Evolutionary conservation across 2,329 filamentous ascomycete species (phyloP).

Genomic region (Colletotrichum gigasporum): DNA sequence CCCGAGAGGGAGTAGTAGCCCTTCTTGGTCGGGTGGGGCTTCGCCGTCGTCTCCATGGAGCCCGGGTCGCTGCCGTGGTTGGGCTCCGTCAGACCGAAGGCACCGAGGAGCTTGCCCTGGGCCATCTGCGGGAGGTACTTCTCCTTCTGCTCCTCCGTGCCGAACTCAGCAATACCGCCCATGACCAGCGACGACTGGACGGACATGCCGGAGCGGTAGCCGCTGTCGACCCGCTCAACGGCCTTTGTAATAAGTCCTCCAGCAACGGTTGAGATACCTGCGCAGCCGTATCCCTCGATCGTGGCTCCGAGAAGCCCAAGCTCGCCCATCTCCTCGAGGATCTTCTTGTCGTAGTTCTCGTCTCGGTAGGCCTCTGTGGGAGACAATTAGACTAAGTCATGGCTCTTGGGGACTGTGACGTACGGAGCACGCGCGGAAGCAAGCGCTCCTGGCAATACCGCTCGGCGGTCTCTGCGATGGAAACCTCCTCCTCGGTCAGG

Average conservation of each 20-base stretch:
- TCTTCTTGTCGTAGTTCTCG: conserved; percentile 86
- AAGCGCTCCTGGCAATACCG: conserved; percentile 93
- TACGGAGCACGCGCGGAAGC: conserved; percentile 86
- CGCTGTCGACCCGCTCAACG: conserved; percentile 90
- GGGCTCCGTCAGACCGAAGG: conserved; percentile 90
- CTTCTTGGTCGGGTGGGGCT: conserved; percentile 83
- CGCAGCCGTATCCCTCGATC: conserved; percentile 88
- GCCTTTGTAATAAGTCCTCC: conserved; percentile 91
- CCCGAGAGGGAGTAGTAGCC: conserved; percentile 84
- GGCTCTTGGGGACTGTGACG: conserved; percentile 39
- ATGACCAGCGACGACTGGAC: conserved; percentile 94
- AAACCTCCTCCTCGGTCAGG: conserved; percentile 89
- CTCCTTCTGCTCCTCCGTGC: conserved; percentile 87
- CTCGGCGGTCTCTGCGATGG: conserved; percentile 90
- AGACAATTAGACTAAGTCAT: conserved; percentile 3
- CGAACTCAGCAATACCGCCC: conserved; percentile 91
- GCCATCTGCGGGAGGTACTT: conserved; percentile 83
- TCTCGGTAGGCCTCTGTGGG: conserved; percentile 80
- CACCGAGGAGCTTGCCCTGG: conserved; percentile 82
- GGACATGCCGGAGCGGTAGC: conserved; percentile 92
- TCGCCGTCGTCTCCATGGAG: conserved; percentile 89
- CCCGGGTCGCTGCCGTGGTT: conserved; percentile 94
- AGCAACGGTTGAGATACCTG: conserved; percentile 86
- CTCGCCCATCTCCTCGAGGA: conserved; percentile 91
- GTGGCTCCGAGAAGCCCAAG: conserved; percentile 88